phyloP scores from a whole-genome alignment of 2,329 filamentous ascomycete species.

The Pyricularia sp. region DNA sequence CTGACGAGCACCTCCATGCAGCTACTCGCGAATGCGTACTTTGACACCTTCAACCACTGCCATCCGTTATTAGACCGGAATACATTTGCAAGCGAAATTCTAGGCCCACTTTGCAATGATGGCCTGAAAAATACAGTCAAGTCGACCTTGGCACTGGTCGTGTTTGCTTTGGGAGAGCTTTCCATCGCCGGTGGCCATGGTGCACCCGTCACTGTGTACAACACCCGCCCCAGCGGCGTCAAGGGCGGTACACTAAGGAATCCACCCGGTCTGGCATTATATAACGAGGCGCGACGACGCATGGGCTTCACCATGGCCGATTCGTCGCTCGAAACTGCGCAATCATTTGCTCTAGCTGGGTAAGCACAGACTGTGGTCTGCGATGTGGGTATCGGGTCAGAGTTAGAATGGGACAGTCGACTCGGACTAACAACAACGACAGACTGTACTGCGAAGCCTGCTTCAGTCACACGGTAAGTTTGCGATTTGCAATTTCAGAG shows the following conservation, averaged over 20 bases:
- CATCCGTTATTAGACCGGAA: slow-evolving; percentile 51
- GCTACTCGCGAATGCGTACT: slow-evolving; percentile 42
- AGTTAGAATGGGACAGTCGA: not conserved
- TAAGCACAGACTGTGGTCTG: slow-evolving; percentile 19
- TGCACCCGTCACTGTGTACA: slow-evolving; percentile 30
- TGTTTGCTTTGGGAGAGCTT: slow-evolving; percentile 50
- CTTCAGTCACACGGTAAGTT: slow-evolving; percentile 37
- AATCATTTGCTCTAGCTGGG: slow-evolving; percentile 48
- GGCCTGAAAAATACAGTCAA: slow-evolving; percentile 39
- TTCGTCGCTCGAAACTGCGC: slow-evolving; percentile 48
- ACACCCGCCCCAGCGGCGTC: slow-evolving; percentile 39
- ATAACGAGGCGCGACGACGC: slow-evolving; percentile 53
- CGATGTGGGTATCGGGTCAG: not conserved
- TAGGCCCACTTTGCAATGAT: slow-evolving; percentile 33
- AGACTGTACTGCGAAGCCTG: slow-evolving; percentile 46
- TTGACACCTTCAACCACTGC: slow-evolving; percentile 49
- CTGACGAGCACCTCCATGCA: slow-evolving; percentile 41
- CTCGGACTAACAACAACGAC: not conserved
- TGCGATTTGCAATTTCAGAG: slow-evolving; percentile 5
- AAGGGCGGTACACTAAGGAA: slow-evolving; percentile 37
- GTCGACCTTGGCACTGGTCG: slow-evolving; percentile 44
- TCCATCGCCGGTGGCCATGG: slow-evolving; percentile 41
- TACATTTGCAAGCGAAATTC: slow-evolving; percentile 36
- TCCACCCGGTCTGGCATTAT: slow-evolving; percentile 48
- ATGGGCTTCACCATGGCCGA: slow-evolving; percentile 47